phyloP scores from a whole-genome alignment of 768 basidiomycete species.

The Amanita fuliginea region DNA sequence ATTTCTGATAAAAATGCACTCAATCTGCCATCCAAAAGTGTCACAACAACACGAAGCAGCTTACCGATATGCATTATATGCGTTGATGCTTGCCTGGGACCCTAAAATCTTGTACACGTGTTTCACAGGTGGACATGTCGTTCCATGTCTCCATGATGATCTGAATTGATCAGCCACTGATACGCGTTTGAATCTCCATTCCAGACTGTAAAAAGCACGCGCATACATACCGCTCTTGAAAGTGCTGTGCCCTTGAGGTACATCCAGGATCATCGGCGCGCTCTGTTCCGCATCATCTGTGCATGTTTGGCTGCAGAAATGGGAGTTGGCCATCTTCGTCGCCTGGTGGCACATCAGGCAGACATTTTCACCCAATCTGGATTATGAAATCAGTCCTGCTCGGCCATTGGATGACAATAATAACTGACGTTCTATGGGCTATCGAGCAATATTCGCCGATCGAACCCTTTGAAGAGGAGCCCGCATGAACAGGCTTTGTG shows the following conservation, averaged over 20 bases:
- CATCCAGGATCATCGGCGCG: constrained; percentile 48
- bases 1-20: constrained; percentile 21
- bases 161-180: constrained; percentile 59
- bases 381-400: not conserved
- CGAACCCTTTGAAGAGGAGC: constrained; percentile 21
- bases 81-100: constrained; percentile 34
- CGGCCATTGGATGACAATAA: not conserved
- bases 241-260: constrained; percentile 46
- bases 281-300: constrained; percentile 40
- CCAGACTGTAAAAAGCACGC: not conserved
- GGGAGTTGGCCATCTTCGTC: constrained; percentile 42
- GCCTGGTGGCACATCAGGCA: constrained; percentile 53
- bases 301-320: constrained; percentile 53
- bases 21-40: not conserved
- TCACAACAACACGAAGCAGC: constrained; percentile 6
- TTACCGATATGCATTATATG: constrained; percentile 55
- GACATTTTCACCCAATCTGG: constrained; percentile 33
- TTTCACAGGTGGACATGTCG: constrained; percentile 44
- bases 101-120: constrained; percentile 55
- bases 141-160: constrained; percentile 54
- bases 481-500: constrained; percentile 29
- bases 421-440: constrained; percentile 38
- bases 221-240: constrained; percentile 45
- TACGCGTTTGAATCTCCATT: constrained; percentile 2
- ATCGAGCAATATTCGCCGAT: constrained; percentile 37